phyloP scores from a whole-genome alignment of 1,284 basidiomycete species.

The Phaffia rhodozyma region DNA sequence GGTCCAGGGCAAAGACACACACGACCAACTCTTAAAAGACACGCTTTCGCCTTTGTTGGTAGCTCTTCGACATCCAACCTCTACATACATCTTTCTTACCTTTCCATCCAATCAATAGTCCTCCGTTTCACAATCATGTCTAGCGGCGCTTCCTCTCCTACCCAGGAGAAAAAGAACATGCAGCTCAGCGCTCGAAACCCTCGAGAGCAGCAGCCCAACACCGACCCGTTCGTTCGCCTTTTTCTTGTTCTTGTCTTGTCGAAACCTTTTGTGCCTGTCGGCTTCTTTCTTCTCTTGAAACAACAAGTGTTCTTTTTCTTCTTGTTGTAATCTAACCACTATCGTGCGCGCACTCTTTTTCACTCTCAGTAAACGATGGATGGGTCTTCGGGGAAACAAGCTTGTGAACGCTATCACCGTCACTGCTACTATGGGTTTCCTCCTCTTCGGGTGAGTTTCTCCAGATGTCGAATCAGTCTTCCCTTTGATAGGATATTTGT shows the following conservation, averaged over 20 bases:
- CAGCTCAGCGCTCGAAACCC: no score
- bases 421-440: slow-evolving; percentile 15
- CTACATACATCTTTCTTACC: no score
- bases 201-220: background rate
- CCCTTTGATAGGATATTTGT: slow-evolving; percentile 2
- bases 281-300: background rate
- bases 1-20: no score
- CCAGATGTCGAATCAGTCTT: background rate
- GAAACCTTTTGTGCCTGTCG: background rate
- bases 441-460: slow-evolving; percentile 6
- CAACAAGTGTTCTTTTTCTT: background rate
- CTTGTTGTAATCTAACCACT: background rate
- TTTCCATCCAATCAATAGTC: no score
- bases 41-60: no score
- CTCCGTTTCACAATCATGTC: no score
- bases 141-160: no score
- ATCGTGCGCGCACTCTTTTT: no score
- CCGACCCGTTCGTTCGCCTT: background rate
- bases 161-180: no score
- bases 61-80: no score
- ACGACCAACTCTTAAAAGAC: no score
- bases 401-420: slow-evolving; percentile 14
- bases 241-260: background rate
- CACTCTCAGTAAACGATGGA: slow-evolving; percentile 8
- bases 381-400: slow-evolving; percentile 13